phyloP scores from a whole-genome alignment of 23 red algal species.

The Gracilaria caudata region DNA sequence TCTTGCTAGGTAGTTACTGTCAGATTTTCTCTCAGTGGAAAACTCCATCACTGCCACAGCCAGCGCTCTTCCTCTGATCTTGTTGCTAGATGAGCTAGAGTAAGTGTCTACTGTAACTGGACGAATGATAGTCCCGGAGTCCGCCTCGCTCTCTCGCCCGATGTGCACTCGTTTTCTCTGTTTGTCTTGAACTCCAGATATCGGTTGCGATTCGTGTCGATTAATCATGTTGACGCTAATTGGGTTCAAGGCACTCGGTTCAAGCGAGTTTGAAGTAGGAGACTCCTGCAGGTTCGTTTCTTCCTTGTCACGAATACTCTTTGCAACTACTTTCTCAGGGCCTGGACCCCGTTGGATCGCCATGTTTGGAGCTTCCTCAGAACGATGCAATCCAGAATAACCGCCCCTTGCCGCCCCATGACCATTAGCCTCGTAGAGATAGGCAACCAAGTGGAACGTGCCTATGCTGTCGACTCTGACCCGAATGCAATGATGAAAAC shows the following conservation, averaged over 20 bases:
- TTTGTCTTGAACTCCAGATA: not conserved
- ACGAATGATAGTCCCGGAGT: not conserved
- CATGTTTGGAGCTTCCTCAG: not conserved
- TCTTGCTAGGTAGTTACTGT: conserved; percentile 14
- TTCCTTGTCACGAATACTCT: not conserved
- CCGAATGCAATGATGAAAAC: conserved; percentile 15
- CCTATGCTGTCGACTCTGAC: conserved; percentile 15
- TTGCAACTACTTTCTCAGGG: not conserved
- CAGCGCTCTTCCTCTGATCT: not conserved
- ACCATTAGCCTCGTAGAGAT: conserved; percentile 15
- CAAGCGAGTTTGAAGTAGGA: not conserved
- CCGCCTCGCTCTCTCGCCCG: not conserved
- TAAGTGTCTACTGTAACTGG: conserved; percentile 19
- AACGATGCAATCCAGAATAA: not conserved
- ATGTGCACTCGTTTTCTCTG: not conserved
- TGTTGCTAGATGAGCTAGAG: conserved; percentile 9
- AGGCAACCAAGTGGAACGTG: conserved; percentile 25
- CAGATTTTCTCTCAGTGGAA: conserved; percentile 23
- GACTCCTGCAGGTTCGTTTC: not conserved
- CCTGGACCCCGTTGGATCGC: not conserved
- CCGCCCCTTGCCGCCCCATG: not conserved
- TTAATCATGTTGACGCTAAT: not conserved
- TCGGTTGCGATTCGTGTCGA: not conserved
- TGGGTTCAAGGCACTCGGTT: not conserved
- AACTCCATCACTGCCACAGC: conserved; percentile 21